Conservation (phyloP, 139 green algal species). For the Chlorella sorokiniana region DNA sequence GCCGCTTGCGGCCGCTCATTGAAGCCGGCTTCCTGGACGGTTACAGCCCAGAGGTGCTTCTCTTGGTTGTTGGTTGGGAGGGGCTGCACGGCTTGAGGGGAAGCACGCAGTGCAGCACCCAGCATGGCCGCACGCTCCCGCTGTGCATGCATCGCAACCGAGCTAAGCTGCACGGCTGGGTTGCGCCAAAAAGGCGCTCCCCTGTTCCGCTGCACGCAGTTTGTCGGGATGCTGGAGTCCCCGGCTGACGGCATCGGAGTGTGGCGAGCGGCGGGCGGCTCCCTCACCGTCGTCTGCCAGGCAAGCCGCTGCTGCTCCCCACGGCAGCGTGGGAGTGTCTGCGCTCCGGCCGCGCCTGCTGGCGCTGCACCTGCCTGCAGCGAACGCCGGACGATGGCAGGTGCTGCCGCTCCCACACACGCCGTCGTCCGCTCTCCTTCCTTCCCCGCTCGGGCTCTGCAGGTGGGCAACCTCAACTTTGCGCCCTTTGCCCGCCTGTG, state of each 20-base stretch:
- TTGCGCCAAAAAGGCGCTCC: not conserved
- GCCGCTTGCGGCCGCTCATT: slow-evolving; percentile 17
- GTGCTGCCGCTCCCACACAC: too few species aligned
- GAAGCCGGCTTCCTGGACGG: slow-evolving; percentile 13
- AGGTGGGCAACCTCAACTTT: slow-evolving; percentile 29
- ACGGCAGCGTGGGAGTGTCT: not conserved
- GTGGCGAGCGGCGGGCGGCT: slow-evolving; percentile 19
- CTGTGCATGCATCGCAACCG: not conserved
- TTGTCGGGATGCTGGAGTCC: slow-evolving; percentile 30
- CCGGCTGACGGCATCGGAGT: slow-evolving; percentile 35
- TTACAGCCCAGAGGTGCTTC: slow-evolving; percentile 7
- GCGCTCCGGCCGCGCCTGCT: too few species aligned
- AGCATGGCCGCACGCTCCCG: too few species aligned
- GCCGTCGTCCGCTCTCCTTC: too few species aligned
- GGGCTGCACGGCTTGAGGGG: too few species aligned
- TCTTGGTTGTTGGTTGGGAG: too few species aligned
- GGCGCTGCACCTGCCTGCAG: too few species aligned
- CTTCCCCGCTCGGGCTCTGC: not conserved
- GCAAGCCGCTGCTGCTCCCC: not conserved
- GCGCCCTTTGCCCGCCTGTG: slow-evolving; percentile 29
- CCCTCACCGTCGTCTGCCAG: slow-evolving; percentile 23
- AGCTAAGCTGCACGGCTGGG: not conserved
- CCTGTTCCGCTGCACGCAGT: not conserved
- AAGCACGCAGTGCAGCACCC: too few species aligned
- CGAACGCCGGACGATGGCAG: too few species aligned